Conservation (phyloP, 352 stramenopile species). For the Phytophthora cactorum region DNA sequence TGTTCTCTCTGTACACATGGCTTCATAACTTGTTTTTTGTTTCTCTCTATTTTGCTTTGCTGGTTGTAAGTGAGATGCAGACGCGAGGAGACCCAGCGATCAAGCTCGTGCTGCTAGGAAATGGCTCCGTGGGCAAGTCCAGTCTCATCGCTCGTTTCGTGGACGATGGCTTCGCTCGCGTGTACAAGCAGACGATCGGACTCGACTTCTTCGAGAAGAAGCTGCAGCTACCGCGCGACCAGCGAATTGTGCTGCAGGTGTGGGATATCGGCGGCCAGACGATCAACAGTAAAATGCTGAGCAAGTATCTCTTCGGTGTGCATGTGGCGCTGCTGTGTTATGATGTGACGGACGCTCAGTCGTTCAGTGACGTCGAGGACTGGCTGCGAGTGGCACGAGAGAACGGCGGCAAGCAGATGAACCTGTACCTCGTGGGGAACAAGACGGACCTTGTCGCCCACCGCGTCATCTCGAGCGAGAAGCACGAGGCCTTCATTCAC, state of each 20-base stretch:
- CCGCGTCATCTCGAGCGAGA: constrained; percentile 68
- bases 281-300: constrained; percentile 89
- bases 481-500: constrained; percentile 81
- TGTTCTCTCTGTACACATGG: constrained; percentile 32
- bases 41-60: constrained; percentile 4
- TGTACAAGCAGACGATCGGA: constrained; percentile 90
- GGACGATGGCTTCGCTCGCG: constrained; percentile 75
- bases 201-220: constrained; percentile 91
- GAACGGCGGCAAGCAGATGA: constrained; percentile 43
- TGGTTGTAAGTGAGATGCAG: constrained; percentile 27
- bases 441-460: constrained; percentile 88
- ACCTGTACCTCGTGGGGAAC: constrained; percentile 85
- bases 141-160: constrained; percentile 87
- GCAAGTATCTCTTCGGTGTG: constrained; percentile 84
- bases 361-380: constrained; percentile 82
- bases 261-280: constrained; percentile 92
- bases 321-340: constrained; percentile 88
- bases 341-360: constrained; percentile 86
- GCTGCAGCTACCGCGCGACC: constrained; percentile 73
- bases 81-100: constrained; percentile 57
- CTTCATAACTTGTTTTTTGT: constrained; percentile 12
- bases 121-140: constrained; percentile 88
- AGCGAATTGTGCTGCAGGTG: constrained; percentile 81
- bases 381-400: constrained; percentile 67
- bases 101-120: constrained; percentile 87